A percentile compares a stretch with the other conserved stretches of the same genome.
Conservation (phyloP, 768 basidiomycete species). For the Russula earlei region DNA sequence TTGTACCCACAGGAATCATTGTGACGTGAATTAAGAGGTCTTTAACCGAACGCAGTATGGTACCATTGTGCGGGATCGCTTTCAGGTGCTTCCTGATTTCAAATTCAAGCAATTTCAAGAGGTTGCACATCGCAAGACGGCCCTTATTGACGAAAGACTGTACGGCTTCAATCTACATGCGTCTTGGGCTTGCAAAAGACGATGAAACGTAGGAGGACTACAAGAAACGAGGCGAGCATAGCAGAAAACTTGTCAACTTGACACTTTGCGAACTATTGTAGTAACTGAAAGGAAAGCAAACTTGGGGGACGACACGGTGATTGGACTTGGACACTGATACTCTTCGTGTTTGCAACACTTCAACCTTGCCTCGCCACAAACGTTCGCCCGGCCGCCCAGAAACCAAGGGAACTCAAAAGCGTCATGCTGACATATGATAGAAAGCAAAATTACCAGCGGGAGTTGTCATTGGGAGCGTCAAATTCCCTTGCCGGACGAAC, state of each 20-base stretch:
- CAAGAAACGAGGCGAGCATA: constrained; percentile 44
- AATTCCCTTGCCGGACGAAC: constrained; percentile 32
- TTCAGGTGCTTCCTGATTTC: constrained; percentile 12
- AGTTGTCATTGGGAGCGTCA: constrained; percentile 37
- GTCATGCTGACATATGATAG: constrained; percentile 17
- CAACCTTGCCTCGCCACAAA: constrained; percentile 30
- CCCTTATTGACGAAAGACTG: constrained; percentile 18
- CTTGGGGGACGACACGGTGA: constrained; percentile 29
- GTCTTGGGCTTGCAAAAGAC: constrained; percentile 23
- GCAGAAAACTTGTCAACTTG: constrained; percentile 62
- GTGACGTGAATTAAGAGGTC: neutral
- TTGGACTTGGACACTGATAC: constrained; percentile 33
- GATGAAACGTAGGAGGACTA: constrained; percentile 34
- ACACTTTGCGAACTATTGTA: constrained; percentile 44
- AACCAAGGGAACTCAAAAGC: constrained; percentile 20
- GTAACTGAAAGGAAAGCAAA: constrained; percentile 37
- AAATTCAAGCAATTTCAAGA: constrained; percentile 13
- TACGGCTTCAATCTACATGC: constrained; percentile 18
- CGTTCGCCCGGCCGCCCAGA: constrained; percentile 18
- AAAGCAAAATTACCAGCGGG: constrained; percentile 50
- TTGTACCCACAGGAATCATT: constrained; percentile 4
- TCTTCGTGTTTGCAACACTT: constrained; percentile 32
- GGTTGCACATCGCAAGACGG: constrained; percentile 15
- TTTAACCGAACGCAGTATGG: neutral
- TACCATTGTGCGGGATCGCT: neutral